Evolutionary conservation across 495 filamentous ascomycete genomes (phyloP), one percentile per base, ranked within the genome.

Genomic region (Penicillium mononematosum): DNA sequence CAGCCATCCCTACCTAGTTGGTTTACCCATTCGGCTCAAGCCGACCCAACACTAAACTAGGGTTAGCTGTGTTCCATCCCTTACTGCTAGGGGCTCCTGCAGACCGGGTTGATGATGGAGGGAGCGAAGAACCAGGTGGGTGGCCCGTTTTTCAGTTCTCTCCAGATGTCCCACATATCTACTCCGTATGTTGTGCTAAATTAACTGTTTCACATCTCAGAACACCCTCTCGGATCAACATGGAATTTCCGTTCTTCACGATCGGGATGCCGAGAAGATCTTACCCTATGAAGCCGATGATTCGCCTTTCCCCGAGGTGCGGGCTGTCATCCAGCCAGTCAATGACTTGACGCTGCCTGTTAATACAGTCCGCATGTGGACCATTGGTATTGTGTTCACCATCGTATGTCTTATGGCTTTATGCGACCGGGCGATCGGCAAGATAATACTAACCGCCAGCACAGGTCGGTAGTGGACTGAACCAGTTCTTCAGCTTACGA

Each of bases 341-440:
- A 83, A 90, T 69, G 85, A 90, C 62, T 77, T 84, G 53, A 74
- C 81, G n/a, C 67, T 86, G 51, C 85, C 85, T 10, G 77, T 82
- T 29, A 88, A 87, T 53, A 90, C 88, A 6, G 77, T 86, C 47
- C 85, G 88, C 45, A 87, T 87, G 59, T 91, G 88, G 88, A 73
- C 82, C 17, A 86, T 90, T 63, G 87, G 88, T 27, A 64, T 90
- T 54, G 43, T 88, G 3, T 79, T 90, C 34, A 85, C 87, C 7
- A 79, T 87, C 46, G 71, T 78, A 63, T 25, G 68, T 69, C 27
- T 10, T 10, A 31, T 52, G 14, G 41, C 67, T 25, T 12, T 11
- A 39, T 52, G 27, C 55, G 48, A 49, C 56, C 49, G 20, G 14
- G 22, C 19, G 32, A 41, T 19, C 9, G 47, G 20, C 7, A 16